Conservation (phyloP, 768 basidiomycete species). For the Scleroderma bovista region DNA sequence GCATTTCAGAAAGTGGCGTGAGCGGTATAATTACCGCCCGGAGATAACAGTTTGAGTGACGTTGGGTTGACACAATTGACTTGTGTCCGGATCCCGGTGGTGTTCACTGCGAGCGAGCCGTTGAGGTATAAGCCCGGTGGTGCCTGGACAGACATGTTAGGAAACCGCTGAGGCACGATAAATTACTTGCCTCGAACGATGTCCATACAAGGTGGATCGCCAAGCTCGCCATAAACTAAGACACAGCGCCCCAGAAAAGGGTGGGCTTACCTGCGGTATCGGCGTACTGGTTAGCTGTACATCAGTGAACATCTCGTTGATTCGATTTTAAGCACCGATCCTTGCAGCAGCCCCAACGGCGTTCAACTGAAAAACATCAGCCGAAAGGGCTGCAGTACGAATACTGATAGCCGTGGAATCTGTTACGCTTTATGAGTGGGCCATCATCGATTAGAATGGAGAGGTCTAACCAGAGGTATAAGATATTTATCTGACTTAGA, state of each 20-base stretch:
- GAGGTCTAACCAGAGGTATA: slow-evolving; percentile 14
- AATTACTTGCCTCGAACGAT: slow-evolving; percentile 40
- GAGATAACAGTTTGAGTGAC: slow-evolving; percentile 19
- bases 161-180: background rate
- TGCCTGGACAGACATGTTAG: slow-evolving; percentile 28
- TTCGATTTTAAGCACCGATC: slow-evolving; percentile 23
- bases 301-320: slow-evolving; percentile 1
- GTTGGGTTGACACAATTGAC: slow-evolving; percentile 43
- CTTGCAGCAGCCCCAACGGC: slow-evolving; percentile 61
- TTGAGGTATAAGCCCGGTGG: slow-evolving; percentile 41
- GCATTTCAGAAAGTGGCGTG: slow-evolving; percentile 42
- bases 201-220: slow-evolving; percentile 63
- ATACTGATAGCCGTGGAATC: slow-evolving; percentile 37
- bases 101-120: slow-evolving; percentile 47
- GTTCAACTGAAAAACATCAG: slow-evolving; percentile 40
- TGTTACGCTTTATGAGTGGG: slow-evolving; percentile 11
- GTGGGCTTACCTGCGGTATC: slow-evolving; percentile 21
- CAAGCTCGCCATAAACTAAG: slow-evolving; percentile 33
- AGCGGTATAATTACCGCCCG: slow-evolving; percentile 30
- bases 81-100: slow-evolving; percentile 40
- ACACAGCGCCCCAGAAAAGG: background rate
- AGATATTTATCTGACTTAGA: slow-evolving; percentile 21
- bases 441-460: slow-evolving; percentile 5
- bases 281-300: slow-evolving; percentile 30
- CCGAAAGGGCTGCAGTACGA: slow-evolving; percentile 40